phyloP scores from a whole-genome alignment of 371 early-diverging fungal species.

The Lichtheimia corymbifera region DNA sequence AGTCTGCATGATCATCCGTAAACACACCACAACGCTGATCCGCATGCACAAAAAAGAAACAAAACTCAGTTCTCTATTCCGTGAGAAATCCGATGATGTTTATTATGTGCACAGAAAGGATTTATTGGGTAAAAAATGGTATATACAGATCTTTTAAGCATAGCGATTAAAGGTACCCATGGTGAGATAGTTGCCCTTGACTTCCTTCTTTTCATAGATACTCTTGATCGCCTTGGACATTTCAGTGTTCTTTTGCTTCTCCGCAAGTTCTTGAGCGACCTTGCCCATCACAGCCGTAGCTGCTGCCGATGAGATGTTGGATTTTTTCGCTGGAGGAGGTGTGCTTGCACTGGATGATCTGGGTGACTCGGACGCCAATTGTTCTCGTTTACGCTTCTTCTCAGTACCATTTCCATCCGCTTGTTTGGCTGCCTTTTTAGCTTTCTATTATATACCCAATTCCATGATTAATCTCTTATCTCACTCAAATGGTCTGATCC shows the following conservation, averaged over 20 bases:
- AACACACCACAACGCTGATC: too few species aligned
- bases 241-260: constrained; percentile 33
- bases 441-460: constrained; percentile 28
- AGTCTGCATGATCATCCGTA: too few species aligned
- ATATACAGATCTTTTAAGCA: constrained; percentile 10
- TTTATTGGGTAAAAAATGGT: too few species aligned
- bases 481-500: constrained; percentile 19
- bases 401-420: constrained; percentile 20
- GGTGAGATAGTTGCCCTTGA: constrained; percentile 60
- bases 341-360: background rate
- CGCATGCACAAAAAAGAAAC: too few species aligned
- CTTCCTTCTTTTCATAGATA: constrained; percentile 54
- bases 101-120: too few species aligned
- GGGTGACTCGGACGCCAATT: constrained; percentile 9
- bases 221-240: constrained; percentile 58
- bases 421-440: constrained; percentile 40
- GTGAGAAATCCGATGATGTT: too few species aligned
- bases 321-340: constrained; percentile 10
- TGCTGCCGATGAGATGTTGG: constrained; percentile 31
- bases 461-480: background rate
- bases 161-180: constrained; percentile 76
- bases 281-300: constrained; percentile 57
- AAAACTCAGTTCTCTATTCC: too few species aligned
- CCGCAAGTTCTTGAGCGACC: constrained; percentile 58
- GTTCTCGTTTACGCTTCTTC: constrained; percentile 30